Evolutionary conservation across 164 flowering plant species (phyloP), one percentile per base, ranked within the genome.

Genomic region (Piper betle): DNA sequence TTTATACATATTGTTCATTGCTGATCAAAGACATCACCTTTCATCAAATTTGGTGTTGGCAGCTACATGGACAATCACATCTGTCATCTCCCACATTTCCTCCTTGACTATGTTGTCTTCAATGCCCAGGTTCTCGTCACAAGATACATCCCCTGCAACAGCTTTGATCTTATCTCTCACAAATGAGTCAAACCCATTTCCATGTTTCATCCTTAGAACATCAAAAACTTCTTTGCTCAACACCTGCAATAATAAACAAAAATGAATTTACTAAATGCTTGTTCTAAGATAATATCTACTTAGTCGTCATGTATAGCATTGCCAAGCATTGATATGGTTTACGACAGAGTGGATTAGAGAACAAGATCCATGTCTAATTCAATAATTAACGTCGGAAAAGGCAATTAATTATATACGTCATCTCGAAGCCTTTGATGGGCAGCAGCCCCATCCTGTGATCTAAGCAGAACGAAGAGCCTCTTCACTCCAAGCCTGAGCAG

Each of bases 31-130:
- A 2, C 50, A 4, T 6, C 50, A 75, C 83, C 84, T 80, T 53
- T 74, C 81, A 57, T 78, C 80, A 68, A 86, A 86, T 37, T 79
- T 73, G 39, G 84, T 80, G 2, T 81, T 78, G 15, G 93, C 93
- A 68, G 93, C 93, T 37, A 72, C 59, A 60, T 84, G 81, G 6
- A 81, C 66, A 3, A 86, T 69, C n/a, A 77, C 16, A 15, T 82
- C 80, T 3, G 81, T 53, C 50, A 82, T 77, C 11, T 41, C 56
- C 64, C 68, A 66, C 72, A 84, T 64, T 48, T 75, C 77, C 55
- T 79, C 75, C 62, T 18, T 68, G 64, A 84, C 52, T 15, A 42
- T 37, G 6, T 75, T 55, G 59, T 79, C 81, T 46, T 75, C 41
- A 8, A 84, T 25, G 6, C 84, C 87, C 65, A 84, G 57, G 65